phyloP scores from a whole-genome alignment of 305 asterid species.

The Fraxinus platypoda region DNA sequence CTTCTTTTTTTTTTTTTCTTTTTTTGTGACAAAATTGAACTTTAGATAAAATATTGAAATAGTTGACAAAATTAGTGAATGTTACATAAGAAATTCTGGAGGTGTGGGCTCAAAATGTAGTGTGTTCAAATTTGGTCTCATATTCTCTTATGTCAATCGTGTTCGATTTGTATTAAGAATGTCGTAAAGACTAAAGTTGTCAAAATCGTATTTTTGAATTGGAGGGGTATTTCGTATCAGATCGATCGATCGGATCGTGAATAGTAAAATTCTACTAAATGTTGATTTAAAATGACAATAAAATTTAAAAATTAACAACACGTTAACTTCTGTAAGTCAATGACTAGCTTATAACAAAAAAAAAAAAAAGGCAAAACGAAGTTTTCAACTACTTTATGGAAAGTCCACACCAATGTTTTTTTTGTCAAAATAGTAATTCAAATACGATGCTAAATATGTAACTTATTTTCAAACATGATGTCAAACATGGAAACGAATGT shows the following conservation, averaged over 20 bases:
- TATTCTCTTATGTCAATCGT: not conserved
- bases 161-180: not conserved
- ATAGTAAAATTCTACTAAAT: too few species aligned
- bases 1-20: not conserved
- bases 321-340: not conserved
- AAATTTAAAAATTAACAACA: not conserved
- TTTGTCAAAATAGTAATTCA: not conserved
- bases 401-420: not conserved
- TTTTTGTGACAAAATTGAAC: not conserved
- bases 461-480: not conserved
- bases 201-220: not conserved
- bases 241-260: not conserved
- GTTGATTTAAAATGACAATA: too few species aligned
- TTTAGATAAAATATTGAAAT: not conserved
- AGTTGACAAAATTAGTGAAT: not conserved
- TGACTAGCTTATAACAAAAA: not conserved
- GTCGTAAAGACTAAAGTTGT: not conserved
- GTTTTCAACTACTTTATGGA: not conserved
- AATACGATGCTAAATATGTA: not conserved
- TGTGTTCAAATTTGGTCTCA: not conserved
- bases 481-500: not conserved
- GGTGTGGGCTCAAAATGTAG: not conserved
- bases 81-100: not conserved
- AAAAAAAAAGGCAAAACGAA: not conserved
- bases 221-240: not conserved